Evolutionary conservation across 768 basidiomycete species (phyloP).

Genomic region (Cantharellus anzutake): DNA sequence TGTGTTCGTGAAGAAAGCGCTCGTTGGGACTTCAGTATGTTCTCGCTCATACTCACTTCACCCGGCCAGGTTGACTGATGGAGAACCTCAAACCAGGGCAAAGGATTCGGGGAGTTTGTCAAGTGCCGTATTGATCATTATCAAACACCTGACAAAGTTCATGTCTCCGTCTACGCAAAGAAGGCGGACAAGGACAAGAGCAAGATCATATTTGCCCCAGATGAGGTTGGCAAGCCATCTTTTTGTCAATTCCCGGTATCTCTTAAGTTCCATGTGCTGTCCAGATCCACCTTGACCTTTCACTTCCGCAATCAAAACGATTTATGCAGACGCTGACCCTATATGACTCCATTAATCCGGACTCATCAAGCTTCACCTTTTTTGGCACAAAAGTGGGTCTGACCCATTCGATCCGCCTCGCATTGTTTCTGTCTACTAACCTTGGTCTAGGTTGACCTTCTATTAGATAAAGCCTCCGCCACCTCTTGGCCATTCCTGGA

Average conservation of each 20-base stretch:
- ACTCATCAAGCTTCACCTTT: constrained; percentile 44
- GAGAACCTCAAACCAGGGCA: too few relatives aligned
- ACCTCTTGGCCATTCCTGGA: constrained; percentile 82
- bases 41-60: too few relatives aligned
- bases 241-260: background rate
- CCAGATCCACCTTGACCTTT: constrained; percentile 63
- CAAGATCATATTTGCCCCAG: constrained; percentile 42
- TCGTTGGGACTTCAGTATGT: constrained; percentile 6
- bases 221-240: constrained; percentile 27
- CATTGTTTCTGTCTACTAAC: background rate
- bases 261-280: background rate
- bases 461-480: constrained; percentile 61
- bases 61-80: too few relatives aligned
- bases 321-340: constrained; percentile 60
- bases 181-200: constrained; percentile 67
- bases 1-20: constrained; percentile 52
- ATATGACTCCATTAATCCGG: constrained; percentile 67
- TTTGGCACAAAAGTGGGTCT: constrained; percentile 64
- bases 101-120: constrained; percentile 37
- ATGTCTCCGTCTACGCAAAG: constrained; percentile 88
- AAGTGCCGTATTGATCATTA: constrained; percentile 90
- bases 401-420: background rate
- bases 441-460: constrained; percentile 48
- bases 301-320: constrained; percentile 62
- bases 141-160: constrained; percentile 77